These are phyloP conservation scores for Mollisia scopiformis DNA, from an alignment of 2,329 filamentous ascomycete species.

Conservation along the genomic window DNA sequence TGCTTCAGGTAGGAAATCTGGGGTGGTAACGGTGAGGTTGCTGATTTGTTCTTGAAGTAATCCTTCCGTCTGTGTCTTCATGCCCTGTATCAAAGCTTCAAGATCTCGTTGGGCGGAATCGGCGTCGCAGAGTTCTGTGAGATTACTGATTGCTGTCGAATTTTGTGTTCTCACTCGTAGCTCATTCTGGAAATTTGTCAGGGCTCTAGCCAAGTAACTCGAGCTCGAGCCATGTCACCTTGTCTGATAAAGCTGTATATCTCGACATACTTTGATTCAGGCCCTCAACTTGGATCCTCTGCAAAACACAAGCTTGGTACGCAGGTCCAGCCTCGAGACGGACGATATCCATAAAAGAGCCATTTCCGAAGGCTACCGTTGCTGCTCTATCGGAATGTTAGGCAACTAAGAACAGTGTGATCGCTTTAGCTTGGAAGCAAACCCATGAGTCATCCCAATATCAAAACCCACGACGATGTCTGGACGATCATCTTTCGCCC, in stretches of 20 bases:
- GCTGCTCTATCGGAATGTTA: not conserved
- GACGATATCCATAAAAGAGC: slow-evolving; percentile 3
- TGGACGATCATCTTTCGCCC: not conserved
- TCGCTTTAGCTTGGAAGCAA: not conserved
- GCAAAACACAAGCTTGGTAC: slow-evolving; percentile 1
- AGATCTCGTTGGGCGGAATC: not conserved
- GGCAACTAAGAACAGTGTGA: not conserved
- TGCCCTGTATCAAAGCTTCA: not conserved
- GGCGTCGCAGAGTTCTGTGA: not conserved
- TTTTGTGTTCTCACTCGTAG: not conserved
- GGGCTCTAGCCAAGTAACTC: not conserved
- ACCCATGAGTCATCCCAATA: slow-evolving; percentile 9
- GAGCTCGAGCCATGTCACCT: not conserved
- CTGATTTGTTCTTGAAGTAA: not conserved
- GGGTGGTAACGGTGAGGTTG: not conserved
- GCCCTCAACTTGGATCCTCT: not conserved
- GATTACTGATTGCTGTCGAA: not conserved
- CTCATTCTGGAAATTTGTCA: not conserved
- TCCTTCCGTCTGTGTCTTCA: not conserved
- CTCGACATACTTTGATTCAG: not conserved
- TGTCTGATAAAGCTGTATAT: not conserved
- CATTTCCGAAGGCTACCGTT: slow-evolving; percentile 3
- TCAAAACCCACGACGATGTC: slow-evolving; percentile 2
- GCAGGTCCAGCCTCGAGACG: slow-evolving; percentile 1
- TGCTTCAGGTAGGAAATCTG: not conserved